A percentile compares a stretch with the other conserved stretches of the same genome.
These are phyloP conservation scores for Tuber brumale DNA, from an alignment of 495 filamentous ascomycete genomes.

Conservation along the genomic window DNA sequence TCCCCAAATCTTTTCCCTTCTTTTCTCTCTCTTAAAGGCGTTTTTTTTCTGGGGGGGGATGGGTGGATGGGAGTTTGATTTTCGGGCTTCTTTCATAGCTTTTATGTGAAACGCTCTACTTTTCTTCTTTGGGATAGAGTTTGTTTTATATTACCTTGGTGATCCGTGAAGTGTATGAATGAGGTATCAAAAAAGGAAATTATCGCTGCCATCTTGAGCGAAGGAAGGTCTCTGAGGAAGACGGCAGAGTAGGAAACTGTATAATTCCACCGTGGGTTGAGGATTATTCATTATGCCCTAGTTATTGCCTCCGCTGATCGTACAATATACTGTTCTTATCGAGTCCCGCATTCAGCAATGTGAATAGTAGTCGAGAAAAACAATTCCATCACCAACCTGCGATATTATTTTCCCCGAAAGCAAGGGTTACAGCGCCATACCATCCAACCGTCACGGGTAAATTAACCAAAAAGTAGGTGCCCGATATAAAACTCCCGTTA, in stretches of 20 bases:
- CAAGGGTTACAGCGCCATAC: not conserved
- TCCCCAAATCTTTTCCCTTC: not conserved
- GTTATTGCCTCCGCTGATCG: not conserved
- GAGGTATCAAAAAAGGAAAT: not conserved
- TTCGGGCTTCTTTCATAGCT: not conserved
- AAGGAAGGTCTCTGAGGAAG: not conserved
- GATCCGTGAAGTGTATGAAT: not conserved
- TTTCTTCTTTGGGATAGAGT: constrained; percentile 6
- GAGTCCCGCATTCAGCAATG: not conserved
- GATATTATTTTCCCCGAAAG: not conserved
- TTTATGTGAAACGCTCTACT: not conserved
- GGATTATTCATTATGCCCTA: not conserved
- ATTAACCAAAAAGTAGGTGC: constrained; percentile 10
- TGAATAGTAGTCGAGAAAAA: not conserved
- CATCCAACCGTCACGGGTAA: not conserved
- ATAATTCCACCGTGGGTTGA: not conserved
- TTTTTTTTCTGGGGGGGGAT: no score
- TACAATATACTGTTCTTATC: not conserved
- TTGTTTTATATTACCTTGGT: not conserved
- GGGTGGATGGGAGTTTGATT: not conserved
- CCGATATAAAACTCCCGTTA: constrained; percentile 4
- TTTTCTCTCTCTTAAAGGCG: not conserved
- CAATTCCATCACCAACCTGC: not conserved
- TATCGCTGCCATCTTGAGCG: not conserved
- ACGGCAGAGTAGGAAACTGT: not conserved